Conservation (phyloP, 441 rosid species). For the Metrosideros polymorpha region DNA sequence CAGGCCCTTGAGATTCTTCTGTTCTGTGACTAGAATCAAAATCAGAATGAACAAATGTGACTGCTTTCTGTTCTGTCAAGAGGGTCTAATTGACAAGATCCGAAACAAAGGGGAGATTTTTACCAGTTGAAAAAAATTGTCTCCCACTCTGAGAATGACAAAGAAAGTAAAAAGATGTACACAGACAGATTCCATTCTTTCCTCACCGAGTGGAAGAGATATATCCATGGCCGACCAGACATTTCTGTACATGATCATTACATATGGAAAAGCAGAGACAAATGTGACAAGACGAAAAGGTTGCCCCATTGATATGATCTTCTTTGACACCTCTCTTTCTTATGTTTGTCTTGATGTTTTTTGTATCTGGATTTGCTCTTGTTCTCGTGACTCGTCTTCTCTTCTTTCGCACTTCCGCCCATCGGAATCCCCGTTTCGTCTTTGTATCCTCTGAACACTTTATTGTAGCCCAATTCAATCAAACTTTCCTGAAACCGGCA, state of each 20-base stretch:
- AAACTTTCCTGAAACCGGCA: background rate
- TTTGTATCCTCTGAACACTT: background rate
- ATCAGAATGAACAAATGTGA: background rate
- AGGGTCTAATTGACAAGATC: background rate
- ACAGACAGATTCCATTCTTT: background rate
- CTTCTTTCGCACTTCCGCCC: background rate
- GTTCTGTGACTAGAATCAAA: background rate
- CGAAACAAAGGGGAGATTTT: background rate
- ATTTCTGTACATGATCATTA: background rate
- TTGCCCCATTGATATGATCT: background rate
- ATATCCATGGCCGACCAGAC: background rate
- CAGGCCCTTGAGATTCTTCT: background rate
- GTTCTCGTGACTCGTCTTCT: background rate
- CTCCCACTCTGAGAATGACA: background rate
- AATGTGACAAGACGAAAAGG: background rate
- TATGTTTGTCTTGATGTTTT: background rate
- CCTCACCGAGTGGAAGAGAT: background rate
- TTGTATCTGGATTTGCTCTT: background rate
- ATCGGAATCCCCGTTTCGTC: background rate
- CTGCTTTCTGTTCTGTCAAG: background rate
- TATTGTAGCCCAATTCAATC: background rate
- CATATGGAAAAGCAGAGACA: background rate
- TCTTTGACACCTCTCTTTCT: background rate
- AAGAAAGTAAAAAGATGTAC: background rate
- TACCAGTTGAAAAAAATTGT: background rate